Conservation (phyloP, 495 filamentous ascomycete species). For the Hypoxylon crocopeplum region DNA sequence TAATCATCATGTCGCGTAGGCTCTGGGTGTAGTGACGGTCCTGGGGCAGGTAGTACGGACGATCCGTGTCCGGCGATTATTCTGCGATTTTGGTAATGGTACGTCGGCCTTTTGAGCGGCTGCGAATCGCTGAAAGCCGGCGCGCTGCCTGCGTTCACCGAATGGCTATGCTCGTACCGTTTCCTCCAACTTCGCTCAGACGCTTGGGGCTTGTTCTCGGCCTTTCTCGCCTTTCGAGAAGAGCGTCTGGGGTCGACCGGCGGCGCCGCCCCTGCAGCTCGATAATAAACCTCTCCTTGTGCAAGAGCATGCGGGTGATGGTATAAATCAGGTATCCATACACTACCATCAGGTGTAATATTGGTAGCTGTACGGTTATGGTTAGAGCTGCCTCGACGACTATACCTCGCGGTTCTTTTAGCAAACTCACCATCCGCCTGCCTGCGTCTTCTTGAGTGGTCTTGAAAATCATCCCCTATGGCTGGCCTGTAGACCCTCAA, state of each 20-base stretch:
- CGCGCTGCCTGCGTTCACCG: neutral
- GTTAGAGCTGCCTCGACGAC: neutral
- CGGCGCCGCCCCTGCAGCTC: conserved; percentile 7
- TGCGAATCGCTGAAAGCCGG: neutral
- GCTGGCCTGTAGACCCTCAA: conserved; percentile 23
- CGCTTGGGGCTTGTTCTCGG: neutral
- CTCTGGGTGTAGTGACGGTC: too few relatives aligned
- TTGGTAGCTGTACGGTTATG: neutral
- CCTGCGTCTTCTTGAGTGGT: neutral
- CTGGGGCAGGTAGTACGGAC: too few relatives aligned
- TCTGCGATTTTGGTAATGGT: neutral
- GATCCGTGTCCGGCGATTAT: too few relatives aligned
- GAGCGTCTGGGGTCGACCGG: conserved; percentile 2
- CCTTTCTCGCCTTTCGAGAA: neutral
- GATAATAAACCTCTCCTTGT: conserved; percentile 10
- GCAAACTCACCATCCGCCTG: neutral
- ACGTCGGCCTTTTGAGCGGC: conserved; percentile 7
- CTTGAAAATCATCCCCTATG: conserved; percentile 4
- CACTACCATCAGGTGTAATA: neutral
- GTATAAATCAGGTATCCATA: conserved; percentile 36
- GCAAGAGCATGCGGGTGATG: conserved; percentile 24
- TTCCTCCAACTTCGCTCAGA: neutral
- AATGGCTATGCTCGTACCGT: neutral
- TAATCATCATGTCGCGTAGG: too few relatives aligned
- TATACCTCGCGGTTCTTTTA: neutral